Conservation (phyloP, 2,329 filamentous ascomycete genomes). For the Talaromyces funiculosus region DNA sequence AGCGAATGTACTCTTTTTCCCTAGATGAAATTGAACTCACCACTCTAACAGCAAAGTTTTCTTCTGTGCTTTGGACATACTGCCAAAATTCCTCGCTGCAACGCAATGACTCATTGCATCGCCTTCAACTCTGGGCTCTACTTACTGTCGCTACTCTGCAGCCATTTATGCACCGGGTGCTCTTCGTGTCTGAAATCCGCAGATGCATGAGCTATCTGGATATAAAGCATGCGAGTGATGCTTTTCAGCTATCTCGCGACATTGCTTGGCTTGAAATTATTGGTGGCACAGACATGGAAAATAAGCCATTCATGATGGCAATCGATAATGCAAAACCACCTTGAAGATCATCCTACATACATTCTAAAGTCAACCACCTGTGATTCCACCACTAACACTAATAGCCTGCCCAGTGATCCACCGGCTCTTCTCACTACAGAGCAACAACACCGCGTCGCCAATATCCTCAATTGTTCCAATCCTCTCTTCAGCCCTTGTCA, state of each 20-base stretch:
- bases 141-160: slow-evolving; percentile 4
- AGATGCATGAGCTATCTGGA: slow-evolving; percentile 5
- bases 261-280: slow-evolving; percentile 11
- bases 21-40: neutral
- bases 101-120: neutral
- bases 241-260: neutral
- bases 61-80: neutral
- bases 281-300: neutral
- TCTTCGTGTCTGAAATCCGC: neutral
- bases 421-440: slow-evolving; percentile 36
- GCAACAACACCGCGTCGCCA: slow-evolving; percentile 38
- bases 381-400: slow-evolving; percentile 35
- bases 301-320: neutral
- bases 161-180: neutral
- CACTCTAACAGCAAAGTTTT: slow-evolving; percentile 4
- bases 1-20: slow-evolving; percentile 13
- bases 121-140: slow-evolving; percentile 5
- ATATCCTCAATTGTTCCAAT: slow-evolving; percentile 37
- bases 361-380: slow-evolving; percentile 13
- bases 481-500: slow-evolving; percentile 31
- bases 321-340: neutral
- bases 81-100: neutral
- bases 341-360: neutral
- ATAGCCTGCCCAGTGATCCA: slow-evolving; percentile 46
- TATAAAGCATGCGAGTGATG: neutral